phyloP scores from a whole-genome alignment of 768 basidiomycete species.

The Sarcomyxa edulis region DNA sequence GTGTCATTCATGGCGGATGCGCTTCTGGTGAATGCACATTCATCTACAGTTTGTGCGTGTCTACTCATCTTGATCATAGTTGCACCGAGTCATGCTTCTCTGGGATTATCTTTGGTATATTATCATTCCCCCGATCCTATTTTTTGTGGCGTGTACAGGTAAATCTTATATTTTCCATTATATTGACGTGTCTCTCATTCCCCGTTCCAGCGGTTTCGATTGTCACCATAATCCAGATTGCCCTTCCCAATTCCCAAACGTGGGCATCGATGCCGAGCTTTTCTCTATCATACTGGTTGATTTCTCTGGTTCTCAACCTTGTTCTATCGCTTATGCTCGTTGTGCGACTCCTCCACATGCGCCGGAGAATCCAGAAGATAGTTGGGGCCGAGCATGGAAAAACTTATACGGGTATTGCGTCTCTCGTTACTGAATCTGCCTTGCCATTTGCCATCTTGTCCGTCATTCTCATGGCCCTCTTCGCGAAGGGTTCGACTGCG shows the following conservation, averaged over 20 bases:
- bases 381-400: slow-evolving; percentile 20
- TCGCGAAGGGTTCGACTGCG: slow-evolving; percentile 13
- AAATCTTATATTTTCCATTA: no score
- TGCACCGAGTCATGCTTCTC: slow-evolving; percentile 26
- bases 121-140: slow-evolving; percentile 12
- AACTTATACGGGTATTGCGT: slow-evolving; percentile 23
- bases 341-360: slow-evolving; percentile 23
- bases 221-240: slow-evolving; percentile 23
- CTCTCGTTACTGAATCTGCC: slow-evolving; percentile 29
- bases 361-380: slow-evolving; percentile 12
- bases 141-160: no score
- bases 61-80: no score
- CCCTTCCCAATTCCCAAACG: slow-evolving; percentile 19
- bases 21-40: slow-evolving; percentile 32
- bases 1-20: slow-evolving; percentile 31
- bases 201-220: slow-evolving; percentile 25
- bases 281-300: slow-evolving; percentile 24
- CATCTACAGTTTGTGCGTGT: no score
- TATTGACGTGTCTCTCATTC: no score
- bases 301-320: slow-evolving; percentile 25
- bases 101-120: slow-evolving; percentile 19
- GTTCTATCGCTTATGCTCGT: slow-evolving; percentile 25
- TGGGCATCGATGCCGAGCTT: slow-evolving; percentile 20
- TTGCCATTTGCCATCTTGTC: slow-evolving; percentile 28
- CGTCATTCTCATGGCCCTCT: slow-evolving; percentile 18